These are phyloP conservation scores for Coniochaeta sp. DNA, from an alignment of 2,329 filamentous ascomycete species.

Conservation along the genomic window DNA sequence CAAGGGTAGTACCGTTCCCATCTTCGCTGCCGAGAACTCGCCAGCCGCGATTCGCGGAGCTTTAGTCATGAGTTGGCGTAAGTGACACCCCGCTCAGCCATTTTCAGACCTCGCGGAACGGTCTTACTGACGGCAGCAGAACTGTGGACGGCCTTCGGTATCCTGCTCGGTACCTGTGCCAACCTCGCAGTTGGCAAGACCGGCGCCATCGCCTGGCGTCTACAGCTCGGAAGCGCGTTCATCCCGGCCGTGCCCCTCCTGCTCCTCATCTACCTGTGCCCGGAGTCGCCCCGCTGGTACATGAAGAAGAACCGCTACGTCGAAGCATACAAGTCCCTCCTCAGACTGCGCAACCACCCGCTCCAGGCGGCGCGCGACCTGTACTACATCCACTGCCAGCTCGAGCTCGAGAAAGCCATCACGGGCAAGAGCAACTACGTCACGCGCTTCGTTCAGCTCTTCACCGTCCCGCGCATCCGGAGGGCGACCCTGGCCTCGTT, in stretches of 20 bases:
- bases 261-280: conserved; percentile 50
- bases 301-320: conserved; percentile 51
- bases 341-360: conserved; percentile 47
- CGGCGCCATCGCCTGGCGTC: conserved; percentile 48
- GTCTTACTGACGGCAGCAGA: conserved; percentile 43
- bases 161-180: conserved; percentile 46
- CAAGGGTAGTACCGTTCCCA: conserved; percentile 49
- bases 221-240: conserved; percentile 57
- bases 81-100: conserved; percentile 18
- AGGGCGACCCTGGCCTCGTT: conserved; percentile 58
- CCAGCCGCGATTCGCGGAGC: conserved; percentile 45
- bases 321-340: conserved; percentile 48
- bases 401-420: conserved; percentile 31
- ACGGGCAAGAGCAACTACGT: conserved; percentile 31
- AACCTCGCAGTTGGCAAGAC: conserved; percentile 49
- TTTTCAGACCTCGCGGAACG: conserved; percentile 36
- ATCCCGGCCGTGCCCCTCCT: conserved; percentile 56
- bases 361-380: conserved; percentile 56
- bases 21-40: conserved; percentile 45
- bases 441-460: conserved; percentile 46
- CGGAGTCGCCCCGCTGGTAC: conserved; percentile 59
- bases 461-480: conserved; percentile 49
- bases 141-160: conserved; percentile 45
- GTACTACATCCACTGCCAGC: conserved; percentile 49
- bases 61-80: conserved; percentile 49